Percentiles rank a stretch among this genome's conserved stretches.
phyloP scores from a whole-genome alignment of 225 moss, liverwort and hornwort species.

The Marchantia paleacea region DNA sequence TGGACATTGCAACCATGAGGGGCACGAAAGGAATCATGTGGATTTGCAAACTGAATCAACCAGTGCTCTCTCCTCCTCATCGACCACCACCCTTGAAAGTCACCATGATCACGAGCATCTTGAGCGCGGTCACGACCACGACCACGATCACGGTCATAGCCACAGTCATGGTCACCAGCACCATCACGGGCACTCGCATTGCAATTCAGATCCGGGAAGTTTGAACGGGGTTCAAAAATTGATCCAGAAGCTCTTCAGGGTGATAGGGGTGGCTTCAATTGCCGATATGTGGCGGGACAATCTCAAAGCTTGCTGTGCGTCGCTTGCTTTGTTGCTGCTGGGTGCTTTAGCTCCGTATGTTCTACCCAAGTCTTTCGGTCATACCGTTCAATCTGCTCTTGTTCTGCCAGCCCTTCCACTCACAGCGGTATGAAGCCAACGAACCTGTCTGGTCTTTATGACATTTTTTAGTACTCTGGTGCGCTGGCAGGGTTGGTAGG shows the following conservation, averaged over 20 bases:
- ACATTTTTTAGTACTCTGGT: background rate
- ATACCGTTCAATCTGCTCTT: conserved; percentile 58
- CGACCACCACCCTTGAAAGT: background rate
- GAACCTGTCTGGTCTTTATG: background rate
- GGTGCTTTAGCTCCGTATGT: conserved; percentile 65
- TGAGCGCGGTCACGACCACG: background rate
- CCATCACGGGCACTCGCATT: conserved; percentile 44
- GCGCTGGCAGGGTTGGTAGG: background rate
- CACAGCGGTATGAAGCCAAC: conserved; percentile 62
- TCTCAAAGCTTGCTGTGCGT: conserved; percentile 57
- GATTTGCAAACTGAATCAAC: background rate
- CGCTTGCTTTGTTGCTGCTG: conserved; percentile 68
- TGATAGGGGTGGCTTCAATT: conserved; percentile 62
- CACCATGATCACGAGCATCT: conserved; percentile 6
- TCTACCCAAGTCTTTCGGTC: conserved; percentile 46
- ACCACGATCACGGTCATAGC: conserved; percentile 20
- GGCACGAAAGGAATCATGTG: background rate
- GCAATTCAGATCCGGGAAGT: conserved; percentile 27
- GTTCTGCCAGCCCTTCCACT: conserved; percentile 83
- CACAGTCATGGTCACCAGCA: conserved; percentile 32
- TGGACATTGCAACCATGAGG: background rate
- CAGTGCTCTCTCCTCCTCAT: background rate
- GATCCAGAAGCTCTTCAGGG: conserved; percentile 53
- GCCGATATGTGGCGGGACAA: conserved; percentile 86
- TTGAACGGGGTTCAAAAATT: conserved; percentile 65